These are phyloP conservation scores for Syncephalastrum monosporum DNA, from an alignment of 371 early-diverging fungal genomes.

Conservation along the genomic window DNA sequence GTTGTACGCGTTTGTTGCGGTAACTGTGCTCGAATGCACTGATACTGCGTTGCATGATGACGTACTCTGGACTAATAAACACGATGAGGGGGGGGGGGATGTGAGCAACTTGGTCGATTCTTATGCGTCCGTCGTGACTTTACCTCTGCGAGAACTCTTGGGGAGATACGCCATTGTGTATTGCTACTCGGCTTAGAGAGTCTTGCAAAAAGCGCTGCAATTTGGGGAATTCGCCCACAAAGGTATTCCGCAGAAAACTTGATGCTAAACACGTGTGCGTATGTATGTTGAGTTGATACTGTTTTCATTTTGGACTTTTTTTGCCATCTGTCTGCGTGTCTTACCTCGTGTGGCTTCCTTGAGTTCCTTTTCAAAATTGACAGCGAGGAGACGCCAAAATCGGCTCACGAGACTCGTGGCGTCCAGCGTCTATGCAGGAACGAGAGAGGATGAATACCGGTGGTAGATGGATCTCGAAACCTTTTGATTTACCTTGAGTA, in stretches of 20 bases:
- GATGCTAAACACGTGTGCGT: slow-evolving; percentile 38
- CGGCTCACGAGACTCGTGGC: slow-evolving; percentile 43
- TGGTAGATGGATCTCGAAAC: too few relatives aligned
- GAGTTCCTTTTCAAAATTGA: slow-evolving; percentile 47
- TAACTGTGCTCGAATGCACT: slow-evolving; percentile 55
- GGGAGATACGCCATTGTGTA: slow-evolving; percentile 51
- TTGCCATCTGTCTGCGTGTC: background rate
- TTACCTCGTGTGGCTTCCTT: slow-evolving; percentile 45
- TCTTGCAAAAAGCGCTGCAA: slow-evolving; percentile 73
- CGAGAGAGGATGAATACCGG: too few relatives aligned
- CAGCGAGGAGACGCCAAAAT: slow-evolving; percentile 49
- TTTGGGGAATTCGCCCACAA: slow-evolving; percentile 76
- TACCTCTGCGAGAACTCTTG: slow-evolving; percentile 61
- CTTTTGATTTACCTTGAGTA: slow-evolving; percentile 30
- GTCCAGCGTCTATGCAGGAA: slow-evolving; percentile 29
- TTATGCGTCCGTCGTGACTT: background rate
- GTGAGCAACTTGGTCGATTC: background rate
- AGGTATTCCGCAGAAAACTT: slow-evolving; percentile 65
- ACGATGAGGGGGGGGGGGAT: too few relatives aligned
- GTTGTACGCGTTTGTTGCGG: slow-evolving; percentile 20
- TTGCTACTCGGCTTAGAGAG: slow-evolving; percentile 70
- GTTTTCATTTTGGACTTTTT: too few relatives aligned
- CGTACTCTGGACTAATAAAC: slow-evolving; percentile 57
- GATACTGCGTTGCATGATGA: slow-evolving; percentile 66
- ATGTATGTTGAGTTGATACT: too few relatives aligned